A percentile compares a stretch with the other conserved stretches of the same genome.
These are phyloP conservation scores for Aspergillus japonicus DNA, from an alignment of 2,329 filamentous ascomycete genomes.

Conservation along the genomic window DNA sequence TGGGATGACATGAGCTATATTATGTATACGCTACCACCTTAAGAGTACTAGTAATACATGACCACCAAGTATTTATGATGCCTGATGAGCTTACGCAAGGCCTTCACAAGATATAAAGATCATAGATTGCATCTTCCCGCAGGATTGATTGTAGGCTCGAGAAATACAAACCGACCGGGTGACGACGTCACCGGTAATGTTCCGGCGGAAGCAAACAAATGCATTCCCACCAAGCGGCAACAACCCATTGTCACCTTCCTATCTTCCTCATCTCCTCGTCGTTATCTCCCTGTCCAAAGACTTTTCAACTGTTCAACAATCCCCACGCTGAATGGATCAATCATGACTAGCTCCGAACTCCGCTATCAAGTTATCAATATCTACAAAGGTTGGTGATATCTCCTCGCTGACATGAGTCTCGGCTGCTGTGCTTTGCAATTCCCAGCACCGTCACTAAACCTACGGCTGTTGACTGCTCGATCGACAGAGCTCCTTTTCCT, in stretches of 20 bases:
- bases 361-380: slow-evolving; percentile 77
- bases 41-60: no score
- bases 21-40: no score
- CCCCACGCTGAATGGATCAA: slow-evolving; percentile 4
- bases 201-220: slow-evolving; percentile 8
- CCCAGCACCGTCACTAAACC: no score
- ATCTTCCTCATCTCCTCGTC: not conserved
- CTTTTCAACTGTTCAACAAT: no score
- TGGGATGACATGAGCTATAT: no score
- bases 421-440: no score
- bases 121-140: no score
- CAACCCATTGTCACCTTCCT: not conserved
- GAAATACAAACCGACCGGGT: not conserved
- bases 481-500: slow-evolving; percentile 74
- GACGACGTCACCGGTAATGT: slow-evolving; percentile 8
- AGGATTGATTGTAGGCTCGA: no score
- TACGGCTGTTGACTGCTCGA: not conserved
- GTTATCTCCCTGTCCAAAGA: not conserved
- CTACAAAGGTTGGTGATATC: slow-evolving; percentile 70
- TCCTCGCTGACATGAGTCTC: not conserved
- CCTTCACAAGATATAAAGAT: no score
- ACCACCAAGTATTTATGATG: no score
- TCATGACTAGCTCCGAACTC: slow-evolving; percentile 56
- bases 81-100: no score
- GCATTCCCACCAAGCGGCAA: not conserved